Conservation (phyloP, 2,329 filamentous ascomycete species). For the Geoglossum cookeanum region DNA sequence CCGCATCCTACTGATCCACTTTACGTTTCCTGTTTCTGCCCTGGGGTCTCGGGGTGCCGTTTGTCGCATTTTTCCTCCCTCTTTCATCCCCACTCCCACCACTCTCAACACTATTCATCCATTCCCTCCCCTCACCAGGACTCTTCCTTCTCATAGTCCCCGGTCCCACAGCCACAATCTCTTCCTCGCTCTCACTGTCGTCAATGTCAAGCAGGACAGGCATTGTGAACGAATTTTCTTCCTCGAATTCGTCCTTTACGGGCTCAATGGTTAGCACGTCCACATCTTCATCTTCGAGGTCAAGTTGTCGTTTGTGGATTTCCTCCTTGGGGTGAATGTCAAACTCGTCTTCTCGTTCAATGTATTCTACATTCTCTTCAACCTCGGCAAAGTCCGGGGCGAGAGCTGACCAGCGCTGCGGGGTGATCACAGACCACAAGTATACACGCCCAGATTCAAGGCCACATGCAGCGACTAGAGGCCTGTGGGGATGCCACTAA, state of each 20-base stretch:
- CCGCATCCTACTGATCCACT: not conserved
- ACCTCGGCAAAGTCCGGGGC: slow-evolving; percentile 95
- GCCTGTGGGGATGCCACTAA: slow-evolving; percentile 71
- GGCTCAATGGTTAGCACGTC: slow-evolving; percentile 69
- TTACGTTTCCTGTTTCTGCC: slow-evolving; percentile 1
- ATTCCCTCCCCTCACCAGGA: slow-evolving; percentile 51
- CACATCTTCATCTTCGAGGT: slow-evolving; percentile 82
- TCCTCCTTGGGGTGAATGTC: slow-evolving; percentile 94
- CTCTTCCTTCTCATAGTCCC: slow-evolving; percentile 81
- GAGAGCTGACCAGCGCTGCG: slow-evolving; percentile 91
- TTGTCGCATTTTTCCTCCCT: not conserved
- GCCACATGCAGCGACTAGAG: slow-evolving; percentile 77
- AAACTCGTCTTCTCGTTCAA: slow-evolving; percentile 91
- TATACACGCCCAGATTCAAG: slow-evolving; percentile 86
- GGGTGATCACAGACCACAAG: slow-evolving; percentile 87
- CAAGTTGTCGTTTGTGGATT: slow-evolving; percentile 73
- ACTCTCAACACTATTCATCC: slow-evolving; percentile 25
- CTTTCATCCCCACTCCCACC: slow-evolving; percentile 1
- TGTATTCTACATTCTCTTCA: slow-evolving; percentile 94
- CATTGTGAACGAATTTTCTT: slow-evolving; percentile 57
- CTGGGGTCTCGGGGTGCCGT: not conserved
- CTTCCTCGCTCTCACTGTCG: slow-evolving; percentile 90
- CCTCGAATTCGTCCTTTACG: slow-evolving; percentile 38
- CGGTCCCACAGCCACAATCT: slow-evolving; percentile 45
- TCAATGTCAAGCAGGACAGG: slow-evolving; percentile 84